Percentiles rank a stretch among this genome's conserved stretches.
These are phyloP conservation scores for Echites panduratus DNA, from an alignment of 257 asterid genomes.

Conservation along the genomic window DNA sequence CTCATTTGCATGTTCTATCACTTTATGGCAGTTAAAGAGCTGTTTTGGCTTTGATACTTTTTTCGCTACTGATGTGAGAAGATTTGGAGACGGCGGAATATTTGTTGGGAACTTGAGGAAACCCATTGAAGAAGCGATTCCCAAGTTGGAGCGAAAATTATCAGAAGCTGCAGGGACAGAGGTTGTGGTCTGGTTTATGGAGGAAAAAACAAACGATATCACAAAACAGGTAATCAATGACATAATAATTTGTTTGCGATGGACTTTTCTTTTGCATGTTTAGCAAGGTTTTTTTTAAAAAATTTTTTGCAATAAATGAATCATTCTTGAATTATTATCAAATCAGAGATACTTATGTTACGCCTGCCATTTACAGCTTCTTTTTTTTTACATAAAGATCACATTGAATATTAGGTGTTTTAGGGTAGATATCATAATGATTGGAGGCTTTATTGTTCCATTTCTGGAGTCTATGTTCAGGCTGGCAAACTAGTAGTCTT, in stretches of 20 bases:
- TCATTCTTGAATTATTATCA: neutral
- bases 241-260: neutral
- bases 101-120: conserved; percentile 80
- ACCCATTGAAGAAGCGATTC: conserved; percentile 80
- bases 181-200: conserved; percentile 87
- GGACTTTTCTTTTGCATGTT: neutral
- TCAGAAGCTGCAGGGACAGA: conserved; percentile 92
- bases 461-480: neutral
- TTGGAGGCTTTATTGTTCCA: neutral
- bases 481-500: neutral
- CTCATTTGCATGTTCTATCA: conserved; percentile 16
- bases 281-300: neutral
- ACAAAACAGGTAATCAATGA: conserved; percentile 56
- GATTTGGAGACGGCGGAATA: conserved; percentile 93
- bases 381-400: neutral
- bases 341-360: neutral
- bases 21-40: conserved; percentile 57
- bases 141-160: conserved; percentile 75
- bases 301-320: too few relatives aligned
- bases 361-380: neutral
- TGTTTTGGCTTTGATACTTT: conserved; percentile 88
- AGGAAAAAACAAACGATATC: conserved; percentile 67
- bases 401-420: neutral
- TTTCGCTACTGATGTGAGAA: conserved; percentile 81
- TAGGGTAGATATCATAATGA: neutral